Conservation (phyloP, 805 yeast species). For the Yarrowia sp. region DNA sequence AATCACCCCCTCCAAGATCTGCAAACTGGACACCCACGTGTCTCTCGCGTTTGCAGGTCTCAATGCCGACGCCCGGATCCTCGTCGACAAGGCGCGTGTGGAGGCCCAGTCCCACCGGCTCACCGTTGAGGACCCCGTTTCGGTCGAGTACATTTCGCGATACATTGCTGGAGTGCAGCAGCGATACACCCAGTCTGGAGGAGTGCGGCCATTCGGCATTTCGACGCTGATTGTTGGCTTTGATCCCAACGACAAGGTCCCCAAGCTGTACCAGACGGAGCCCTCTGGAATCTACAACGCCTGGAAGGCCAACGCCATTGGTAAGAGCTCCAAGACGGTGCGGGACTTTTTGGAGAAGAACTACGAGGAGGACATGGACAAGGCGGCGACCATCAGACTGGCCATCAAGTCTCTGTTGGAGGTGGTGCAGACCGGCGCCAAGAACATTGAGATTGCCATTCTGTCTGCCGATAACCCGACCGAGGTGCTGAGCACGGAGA, state of each 20-base stretch:
- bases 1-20: conserved; percentile 91
- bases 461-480: conserved; percentile 68
- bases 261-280: conserved; percentile 89
- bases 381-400: conserved; percentile 71
- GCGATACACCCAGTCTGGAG: conserved; percentile 95
- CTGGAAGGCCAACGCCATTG: conserved; percentile 98
- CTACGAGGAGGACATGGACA: conserved; percentile 58
- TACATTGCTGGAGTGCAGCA: conserved; percentile 98
- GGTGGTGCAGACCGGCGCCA: conserved; percentile 97
- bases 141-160: conserved; percentile 86
- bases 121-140: conserved; percentile 91
- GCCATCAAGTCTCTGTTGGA: conserved; percentile 86
- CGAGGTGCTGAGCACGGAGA: conserved; percentile 60
- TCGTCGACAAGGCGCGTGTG: conserved; percentile 91
- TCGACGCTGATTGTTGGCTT: conserved; percentile 95
- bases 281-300: conserved; percentile 97
- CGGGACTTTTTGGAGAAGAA: conserved; percentile 93
- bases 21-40: conserved; percentile 85
- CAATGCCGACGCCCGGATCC: conserved; percentile 95
- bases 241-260: conserved; percentile 76
- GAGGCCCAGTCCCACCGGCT: conserved; percentile 94
- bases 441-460: conserved; percentile 89
- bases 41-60: conserved; percentile 94
- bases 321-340: conserved; percentile 91
- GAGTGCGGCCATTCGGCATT: conserved; percentile 97